Evolutionary conservation across 495 filamentous ascomycete species (phyloP), one percentile per base, ranked within the genome.

Genomic region (Penicillium lagena): DNA sequence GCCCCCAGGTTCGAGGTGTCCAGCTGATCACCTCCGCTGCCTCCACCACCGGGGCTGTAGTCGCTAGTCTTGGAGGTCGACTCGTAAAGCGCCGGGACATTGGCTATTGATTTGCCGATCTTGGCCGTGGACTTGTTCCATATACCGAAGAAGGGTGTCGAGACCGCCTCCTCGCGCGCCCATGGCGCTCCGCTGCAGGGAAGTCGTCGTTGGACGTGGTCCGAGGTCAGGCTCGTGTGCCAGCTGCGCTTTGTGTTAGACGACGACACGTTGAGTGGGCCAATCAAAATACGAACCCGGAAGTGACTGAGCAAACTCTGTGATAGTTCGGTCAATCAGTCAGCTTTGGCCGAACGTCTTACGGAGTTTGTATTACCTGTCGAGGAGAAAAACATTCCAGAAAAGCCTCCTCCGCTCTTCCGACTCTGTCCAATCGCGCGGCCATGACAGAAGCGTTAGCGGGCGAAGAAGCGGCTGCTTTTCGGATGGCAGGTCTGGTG

Each of bases 401-500:
- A 79, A 79, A 4, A 70, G 45, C 9, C 77, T 46, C 7, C 77
- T 61, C 12, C 75, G 64, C 50, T 78, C 74, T 54, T 80, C 76
- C 9, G 71, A 49, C 39, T 78, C 75, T 8, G 46, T 49, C 73
- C 74, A 77, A 42, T 59, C 58, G 30, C 54, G 51, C 1, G 74
- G 54, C 1, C 67, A 59, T 7, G 55, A 34, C 2, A 78, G 34
- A 7, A 64, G 63, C 7, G 58, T 60, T 14, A 62, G 45, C 1
- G 63, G 43, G 17, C 17, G 17, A 17, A 17, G 17, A 17, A 17
- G 17, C 17, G 17, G 17, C 17, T 17, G 39, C 15, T 51, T 45
- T 13, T 54, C 44, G 10, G 17, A 30, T n/a, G 35, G 37, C 22
- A 44, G 35, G 1, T 51, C 50, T 13, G 63, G 59, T 9, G 47